Conservation (phyloP, 1,284 basidiomycete species). For the Cryptococcus wingfieldii region DNA sequence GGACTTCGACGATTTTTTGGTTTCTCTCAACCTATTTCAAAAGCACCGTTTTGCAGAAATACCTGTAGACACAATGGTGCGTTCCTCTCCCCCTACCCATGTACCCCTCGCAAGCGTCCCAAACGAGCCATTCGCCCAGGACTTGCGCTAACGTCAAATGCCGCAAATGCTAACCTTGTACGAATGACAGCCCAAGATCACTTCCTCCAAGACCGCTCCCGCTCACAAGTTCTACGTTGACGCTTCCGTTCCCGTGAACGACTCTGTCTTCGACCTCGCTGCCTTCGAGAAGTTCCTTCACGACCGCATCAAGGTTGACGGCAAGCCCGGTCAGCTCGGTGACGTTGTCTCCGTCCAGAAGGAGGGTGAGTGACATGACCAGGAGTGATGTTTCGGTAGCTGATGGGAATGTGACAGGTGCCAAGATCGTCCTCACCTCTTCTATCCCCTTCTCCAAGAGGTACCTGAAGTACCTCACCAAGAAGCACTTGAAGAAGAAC, state of each 20-base stretch:
- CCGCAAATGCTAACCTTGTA: conserved; percentile 2
- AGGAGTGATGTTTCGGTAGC: background rate
- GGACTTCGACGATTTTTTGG: background rate
- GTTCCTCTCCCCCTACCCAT: conserved; percentile 5
- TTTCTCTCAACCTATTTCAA: conserved; percentile 4
- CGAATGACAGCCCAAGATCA: conserved; percentile 39
- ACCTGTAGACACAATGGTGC: conserved; percentile 42
- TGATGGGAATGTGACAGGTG: conserved; percentile 51
- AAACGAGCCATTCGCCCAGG: background rate
- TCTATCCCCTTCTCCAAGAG: conserved; percentile 85
- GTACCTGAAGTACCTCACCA: conserved; percentile 77
- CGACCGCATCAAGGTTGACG: conserved; percentile 81
- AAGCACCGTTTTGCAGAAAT: conserved; percentile 41
- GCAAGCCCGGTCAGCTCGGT: conserved; percentile 71
- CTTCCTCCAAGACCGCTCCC: conserved; percentile 52
- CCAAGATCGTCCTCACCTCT: conserved; percentile 73
- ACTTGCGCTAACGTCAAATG: background rate
- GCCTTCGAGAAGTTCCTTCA: conserved; percentile 91
- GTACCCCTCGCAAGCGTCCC: background rate
- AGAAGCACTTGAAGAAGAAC: conserved; percentile 81
- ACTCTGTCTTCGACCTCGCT: conserved; percentile 86
- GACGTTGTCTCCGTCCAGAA: conserved; percentile 75
- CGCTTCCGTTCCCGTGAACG: conserved; percentile 85
- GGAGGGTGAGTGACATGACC: conserved; percentile 60
- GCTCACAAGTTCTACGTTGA: conserved; percentile 87